A percentile compares a stretch with the other conserved stretches of the same genome.
Evolutionary conservation across 2,329 filamentous ascomycete species (phyloP).

Genomic region (Ramularia collo-cygni): DNA sequence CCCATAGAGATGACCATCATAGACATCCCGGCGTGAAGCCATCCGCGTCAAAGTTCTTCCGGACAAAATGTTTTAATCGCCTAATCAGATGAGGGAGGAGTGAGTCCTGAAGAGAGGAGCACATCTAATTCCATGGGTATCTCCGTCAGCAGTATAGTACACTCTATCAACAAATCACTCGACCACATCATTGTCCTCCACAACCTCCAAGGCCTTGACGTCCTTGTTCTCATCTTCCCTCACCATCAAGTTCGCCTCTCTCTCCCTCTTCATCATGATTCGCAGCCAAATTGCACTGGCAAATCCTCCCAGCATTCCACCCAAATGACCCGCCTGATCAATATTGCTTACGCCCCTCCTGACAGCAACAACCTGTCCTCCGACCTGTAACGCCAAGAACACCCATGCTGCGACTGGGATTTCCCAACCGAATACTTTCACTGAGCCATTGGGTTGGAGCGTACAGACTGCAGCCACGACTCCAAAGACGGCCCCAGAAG

Average conservation of each 20-base stretch:
- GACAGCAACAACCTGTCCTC: conserved; percentile 21
- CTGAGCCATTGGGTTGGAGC: conserved; percentile 28
- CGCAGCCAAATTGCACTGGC: conserved; percentile 8
- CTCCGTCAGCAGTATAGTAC: conserved; percentile 2
- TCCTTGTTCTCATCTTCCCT: background rate
- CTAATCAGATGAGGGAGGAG: too few relatives aligned
- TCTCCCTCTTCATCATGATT: background rate
- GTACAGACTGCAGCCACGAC: conserved; percentile 52
- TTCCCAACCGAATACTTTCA: conserved; percentile 25
- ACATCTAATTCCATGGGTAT: background rate
- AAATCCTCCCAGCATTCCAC: conserved; percentile 22
- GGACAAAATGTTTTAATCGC: too few relatives aligned
- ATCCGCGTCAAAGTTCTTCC: too few relatives aligned
- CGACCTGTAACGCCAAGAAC: conserved; percentile 33
- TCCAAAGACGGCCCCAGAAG: conserved; percentile 58
- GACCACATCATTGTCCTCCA: background rate
- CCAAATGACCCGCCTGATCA: conserved; percentile 33
- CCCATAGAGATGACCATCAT: too few relatives aligned
- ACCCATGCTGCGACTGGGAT: conserved; percentile 31
- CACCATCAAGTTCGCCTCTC: background rate
- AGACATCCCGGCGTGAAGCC: too few relatives aligned
- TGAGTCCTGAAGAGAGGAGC: too few relatives aligned
- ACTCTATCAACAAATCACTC: background rate
- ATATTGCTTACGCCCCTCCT: conserved; percentile 19
- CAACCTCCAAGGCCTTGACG: background rate